These are phyloP conservation scores for Artemisia annua DNA, from an alignment of 129 eudicot species.

Conservation along the genomic window DNA sequence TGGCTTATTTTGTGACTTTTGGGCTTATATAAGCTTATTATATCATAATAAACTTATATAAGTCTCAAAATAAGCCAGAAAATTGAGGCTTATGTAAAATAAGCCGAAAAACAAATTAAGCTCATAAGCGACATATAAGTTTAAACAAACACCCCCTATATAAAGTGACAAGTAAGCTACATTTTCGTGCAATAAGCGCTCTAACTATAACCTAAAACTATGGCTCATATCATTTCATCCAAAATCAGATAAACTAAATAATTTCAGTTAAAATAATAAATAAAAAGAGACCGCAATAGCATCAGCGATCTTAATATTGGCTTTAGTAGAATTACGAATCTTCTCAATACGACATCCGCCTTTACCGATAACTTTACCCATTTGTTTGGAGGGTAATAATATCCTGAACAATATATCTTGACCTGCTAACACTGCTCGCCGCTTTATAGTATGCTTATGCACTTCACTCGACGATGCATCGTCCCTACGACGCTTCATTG, in stretches of 20 bases:
- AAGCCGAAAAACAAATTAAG: too few species aligned
- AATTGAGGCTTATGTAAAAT: too few species aligned
- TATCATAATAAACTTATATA: too few species aligned
- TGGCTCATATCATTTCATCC: slow-evolving; percentile 7
- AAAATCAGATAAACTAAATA: background rate
- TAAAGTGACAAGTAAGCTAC: too few species aligned
- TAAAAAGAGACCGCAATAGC: slow-evolving; percentile 50
- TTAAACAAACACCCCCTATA: too few species aligned
- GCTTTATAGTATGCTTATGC: slow-evolving; percentile 59
- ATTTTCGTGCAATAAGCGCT: too few species aligned
- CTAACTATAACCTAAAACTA: background rate
- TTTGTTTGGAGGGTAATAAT: slow-evolving; percentile 81
- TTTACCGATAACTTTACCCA: slow-evolving; percentile 90
- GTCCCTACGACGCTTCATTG: slow-evolving; percentile 66
- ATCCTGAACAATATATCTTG: slow-evolving; percentile 76
- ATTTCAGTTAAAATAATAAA: background rate
- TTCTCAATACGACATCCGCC: slow-evolving; percentile 86
- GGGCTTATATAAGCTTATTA: too few species aligned
- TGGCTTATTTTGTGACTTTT: too few species aligned
- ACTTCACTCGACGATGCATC: slow-evolving; percentile 26
- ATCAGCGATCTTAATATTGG: slow-evolving; percentile 85
- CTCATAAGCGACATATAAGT: too few species aligned
- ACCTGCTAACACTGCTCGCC: slow-evolving; percentile 53
- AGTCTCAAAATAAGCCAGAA: too few species aligned
- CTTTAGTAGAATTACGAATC: slow-evolving; percentile 76